phyloP scores from a whole-genome alignment of 192 early-diverging fungal species.

The Pilobolus umbonatus region DNA sequence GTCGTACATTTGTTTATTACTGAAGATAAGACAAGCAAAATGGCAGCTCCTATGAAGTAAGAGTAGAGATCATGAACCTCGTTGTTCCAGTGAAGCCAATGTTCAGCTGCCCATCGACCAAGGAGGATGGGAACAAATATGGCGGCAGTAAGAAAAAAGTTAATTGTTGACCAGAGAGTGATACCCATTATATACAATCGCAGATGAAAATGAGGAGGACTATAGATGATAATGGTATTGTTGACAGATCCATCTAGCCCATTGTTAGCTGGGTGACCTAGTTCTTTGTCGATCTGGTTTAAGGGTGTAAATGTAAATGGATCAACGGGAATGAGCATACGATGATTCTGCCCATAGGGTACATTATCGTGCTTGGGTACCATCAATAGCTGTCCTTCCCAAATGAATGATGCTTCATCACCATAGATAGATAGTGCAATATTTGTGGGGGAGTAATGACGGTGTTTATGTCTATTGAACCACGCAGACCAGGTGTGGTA shows the following conservation, averaged over 20 bases:
- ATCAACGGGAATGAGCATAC: conserved; percentile 79
- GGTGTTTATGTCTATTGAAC: conserved; percentile 27
- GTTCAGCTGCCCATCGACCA: not conserved
- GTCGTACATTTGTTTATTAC: not conserved
- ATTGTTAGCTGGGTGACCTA: conserved; percentile 46
- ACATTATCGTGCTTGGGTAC: conserved; percentile 84
- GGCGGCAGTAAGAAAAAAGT: no score
- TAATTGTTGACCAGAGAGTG: conserved; percentile 39
- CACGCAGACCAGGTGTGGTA: conserved; percentile 43
- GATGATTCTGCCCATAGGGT: conserved; percentile 63
- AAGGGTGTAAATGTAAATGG: conserved; percentile 42
- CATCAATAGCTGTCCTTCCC: conserved; percentile 56
- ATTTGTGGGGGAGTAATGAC: not conserved
- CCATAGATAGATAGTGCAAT: not conserved
- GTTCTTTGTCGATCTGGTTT: conserved; percentile 53
- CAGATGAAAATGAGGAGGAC: conserved; percentile 62
- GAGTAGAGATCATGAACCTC: not conserved
- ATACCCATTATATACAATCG: conserved; percentile 50
- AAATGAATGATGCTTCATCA: not conserved
- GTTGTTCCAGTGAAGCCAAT: not conserved
- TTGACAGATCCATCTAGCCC: conserved; percentile 10
- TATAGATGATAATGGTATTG: conserved; percentile 73
- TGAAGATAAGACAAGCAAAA: not conserved
- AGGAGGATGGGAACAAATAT: not conserved
- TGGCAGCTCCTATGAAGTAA: not conserved